These are phyloP conservation scores for Lichtheimia corymbifera DNA, from an alignment of 371 early-diverging fungal species.

Conservation along the genomic window DNA sequence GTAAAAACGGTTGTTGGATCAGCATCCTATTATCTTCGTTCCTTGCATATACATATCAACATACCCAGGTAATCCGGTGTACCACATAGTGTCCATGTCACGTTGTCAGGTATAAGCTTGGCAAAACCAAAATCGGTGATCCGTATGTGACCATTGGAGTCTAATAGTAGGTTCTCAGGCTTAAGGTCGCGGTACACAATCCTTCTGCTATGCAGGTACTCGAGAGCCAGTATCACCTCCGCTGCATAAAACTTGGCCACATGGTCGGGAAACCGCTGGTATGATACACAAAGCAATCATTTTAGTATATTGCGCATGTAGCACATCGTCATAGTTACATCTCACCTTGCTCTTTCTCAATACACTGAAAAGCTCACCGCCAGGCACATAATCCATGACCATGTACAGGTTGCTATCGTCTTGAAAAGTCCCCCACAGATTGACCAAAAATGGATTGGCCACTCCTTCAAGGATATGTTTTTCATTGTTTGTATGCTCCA, in stretches of 20 bases:
- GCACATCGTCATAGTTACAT: conserved; percentile 75
- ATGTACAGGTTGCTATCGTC: not conserved
- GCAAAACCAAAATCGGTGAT: conserved; percentile 96
- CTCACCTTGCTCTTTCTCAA: conserved; percentile 69
- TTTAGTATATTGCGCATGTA: conserved; percentile 76
- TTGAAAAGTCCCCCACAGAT: conserved; percentile 68
- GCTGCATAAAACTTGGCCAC: conserved; percentile 99
- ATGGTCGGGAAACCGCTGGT: conserved; percentile 77
- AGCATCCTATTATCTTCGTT: not conserved
- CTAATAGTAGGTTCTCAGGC: conserved; percentile 98
- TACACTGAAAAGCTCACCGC: conserved; percentile 90
- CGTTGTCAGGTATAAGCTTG: conserved; percentile 59
- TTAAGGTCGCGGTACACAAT: conserved; percentile 99
- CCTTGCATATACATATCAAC: not conserved
- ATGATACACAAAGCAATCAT: not conserved
- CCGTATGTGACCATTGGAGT: conserved; percentile 69
- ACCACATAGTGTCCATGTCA: conserved; percentile 96
- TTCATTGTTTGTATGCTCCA: conserved; percentile 88
- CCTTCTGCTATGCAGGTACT: conserved; percentile 86
- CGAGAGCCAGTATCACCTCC: conserved; percentile 39
- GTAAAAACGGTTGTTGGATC: not conserved
- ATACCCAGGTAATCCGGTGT: conserved; percentile 86
- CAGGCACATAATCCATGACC: conserved; percentile 93
- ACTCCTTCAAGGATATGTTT: conserved; percentile 80
- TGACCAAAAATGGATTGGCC: conserved; percentile 89